These are phyloP conservation scores for Vitis riparia DNA, from an alignment of 164 flowering plant genomes.

Conservation along the genomic window DNA sequence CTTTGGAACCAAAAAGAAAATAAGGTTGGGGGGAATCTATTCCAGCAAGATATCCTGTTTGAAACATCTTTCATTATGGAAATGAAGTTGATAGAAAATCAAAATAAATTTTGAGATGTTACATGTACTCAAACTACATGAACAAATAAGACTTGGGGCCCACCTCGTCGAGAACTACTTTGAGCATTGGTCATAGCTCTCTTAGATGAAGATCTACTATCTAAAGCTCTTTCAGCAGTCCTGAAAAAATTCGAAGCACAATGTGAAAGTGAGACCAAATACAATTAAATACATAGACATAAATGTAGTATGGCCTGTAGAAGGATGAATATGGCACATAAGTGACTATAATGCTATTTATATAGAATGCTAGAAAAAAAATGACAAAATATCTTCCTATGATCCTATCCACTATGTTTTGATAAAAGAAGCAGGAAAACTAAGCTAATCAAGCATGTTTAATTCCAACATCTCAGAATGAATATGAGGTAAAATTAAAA, in stretches of 20 bases:
- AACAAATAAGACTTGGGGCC: slow-evolving; percentile 1
- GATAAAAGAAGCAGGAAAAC: neutral
- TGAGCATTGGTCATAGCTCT: slow-evolving; percentile 37
- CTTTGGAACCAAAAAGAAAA: neutral
- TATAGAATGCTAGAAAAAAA: too few species aligned
- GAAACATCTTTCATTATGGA: neutral
- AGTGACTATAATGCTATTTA: too few species aligned
- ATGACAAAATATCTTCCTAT: neutral
- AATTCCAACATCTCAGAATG: too few species aligned
- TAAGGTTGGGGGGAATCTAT: neutral
- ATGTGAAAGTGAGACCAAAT: neutral
- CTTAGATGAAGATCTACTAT: slow-evolving; percentile 63
- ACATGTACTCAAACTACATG: neutral
- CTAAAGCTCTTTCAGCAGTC: slow-evolving; percentile 62
- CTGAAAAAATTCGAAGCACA: slow-evolving; percentile 25
- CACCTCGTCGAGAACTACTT: slow-evolving; percentile 42
- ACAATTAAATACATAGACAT: neutral
- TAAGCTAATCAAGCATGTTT: neutral
- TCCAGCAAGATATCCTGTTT: neutral
- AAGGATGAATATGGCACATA: too few species aligned
- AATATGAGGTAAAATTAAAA: too few species aligned
- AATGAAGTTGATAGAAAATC: neutral
- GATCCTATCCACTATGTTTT: neutral
- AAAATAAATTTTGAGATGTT: neutral
- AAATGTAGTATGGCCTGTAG: too few species aligned